A percentile compares a stretch with the other conserved stretches of the same genome.
These are phyloP conservation scores for Alternaria brassicae DNA, from an alignment of 2,329 filamentous ascomycete genomes.

Conservation along the genomic window DNA sequence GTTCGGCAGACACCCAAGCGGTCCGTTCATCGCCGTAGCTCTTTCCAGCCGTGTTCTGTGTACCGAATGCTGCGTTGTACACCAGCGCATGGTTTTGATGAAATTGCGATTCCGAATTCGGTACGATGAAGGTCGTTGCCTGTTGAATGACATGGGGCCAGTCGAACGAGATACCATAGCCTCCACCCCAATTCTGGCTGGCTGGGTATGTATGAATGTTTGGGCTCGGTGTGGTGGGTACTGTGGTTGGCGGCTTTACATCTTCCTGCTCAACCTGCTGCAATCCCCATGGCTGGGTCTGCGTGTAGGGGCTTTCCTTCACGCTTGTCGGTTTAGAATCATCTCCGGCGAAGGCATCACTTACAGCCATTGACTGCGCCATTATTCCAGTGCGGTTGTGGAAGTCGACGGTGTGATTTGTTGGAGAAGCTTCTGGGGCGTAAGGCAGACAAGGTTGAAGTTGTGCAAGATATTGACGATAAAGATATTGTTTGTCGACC, in stretches of 20 bases:
- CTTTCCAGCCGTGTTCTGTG: conserved; percentile 15
- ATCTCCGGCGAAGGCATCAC: background rate
- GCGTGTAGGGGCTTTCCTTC: conserved; percentile 19
- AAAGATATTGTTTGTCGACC: conserved; percentile 4
- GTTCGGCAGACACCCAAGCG: conserved; percentile 6
- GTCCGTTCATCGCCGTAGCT: background rate
- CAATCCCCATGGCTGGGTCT: conserved; percentile 14
- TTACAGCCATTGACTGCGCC: conserved; percentile 24
- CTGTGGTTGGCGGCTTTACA: background rate
- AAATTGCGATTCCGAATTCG: conserved; percentile 11
- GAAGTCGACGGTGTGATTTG: background rate
- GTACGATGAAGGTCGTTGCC: conserved; percentile 16
- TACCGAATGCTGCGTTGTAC: conserved; percentile 8
- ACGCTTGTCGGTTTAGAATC: conserved; percentile 6
- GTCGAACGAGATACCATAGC: background rate
- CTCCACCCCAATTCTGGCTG: conserved; percentile 5
- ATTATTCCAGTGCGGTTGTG: conserved; percentile 17
- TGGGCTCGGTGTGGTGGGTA: background rate
- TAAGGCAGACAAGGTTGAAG: conserved; percentile 8
- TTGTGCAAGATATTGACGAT: conserved; percentile 5
- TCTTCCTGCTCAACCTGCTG: conserved; percentile 12
- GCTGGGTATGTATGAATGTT: background rate
- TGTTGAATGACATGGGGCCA: conserved; percentile 8
- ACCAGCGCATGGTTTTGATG: conserved; percentile 12
- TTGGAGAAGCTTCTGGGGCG: conserved; percentile 1